phyloP scores from a whole-genome alignment of 371 early-diverging fungal species.

The Neoconidiobolus thromboides region DNA sequence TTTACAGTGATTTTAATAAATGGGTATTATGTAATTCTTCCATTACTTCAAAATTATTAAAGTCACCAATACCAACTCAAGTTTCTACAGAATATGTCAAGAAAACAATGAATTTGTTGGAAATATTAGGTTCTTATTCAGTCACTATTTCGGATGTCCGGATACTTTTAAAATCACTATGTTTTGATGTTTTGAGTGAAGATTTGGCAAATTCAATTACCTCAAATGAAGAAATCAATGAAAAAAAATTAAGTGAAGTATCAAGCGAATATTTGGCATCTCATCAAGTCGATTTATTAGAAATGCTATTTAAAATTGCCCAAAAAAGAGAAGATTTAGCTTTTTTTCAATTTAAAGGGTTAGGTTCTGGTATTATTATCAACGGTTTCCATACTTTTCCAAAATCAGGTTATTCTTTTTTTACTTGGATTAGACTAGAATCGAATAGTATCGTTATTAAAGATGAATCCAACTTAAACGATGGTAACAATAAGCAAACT shows the following conservation, averaged over 20 bases:
- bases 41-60: conserved; percentile 7
- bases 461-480: background rate
- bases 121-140: conserved; percentile 10
- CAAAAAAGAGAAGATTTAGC: conserved; percentile 20
- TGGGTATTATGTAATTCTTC: conserved; percentile 10
- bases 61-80: background rate
- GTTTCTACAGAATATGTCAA: conserved; percentile 1
- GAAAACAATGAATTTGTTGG: conserved; percentile 9
- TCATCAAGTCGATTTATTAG: conserved; percentile 9
- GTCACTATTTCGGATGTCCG: conserved; percentile 10
- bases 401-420: conserved; percentile 18
- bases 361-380: conserved; percentile 17
- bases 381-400: conserved; percentile 17
- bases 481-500: conserved; percentile 3
- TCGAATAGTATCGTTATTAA: background rate
- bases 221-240: background rate
- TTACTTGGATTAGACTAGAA: conserved; percentile 23
- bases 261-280: conserved; percentile 1
- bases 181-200: conserved; percentile 5
- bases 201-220: background rate
- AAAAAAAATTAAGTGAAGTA: background rate
- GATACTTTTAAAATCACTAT: conserved; percentile 10
- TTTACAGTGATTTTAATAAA: conserved; percentile 10
- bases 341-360: conserved; percentile 23
- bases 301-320: conserved; percentile 9